Evolutionary conservation across 441 rosid species (phyloP).

Genomic region (Pelargonium australe): DNA sequence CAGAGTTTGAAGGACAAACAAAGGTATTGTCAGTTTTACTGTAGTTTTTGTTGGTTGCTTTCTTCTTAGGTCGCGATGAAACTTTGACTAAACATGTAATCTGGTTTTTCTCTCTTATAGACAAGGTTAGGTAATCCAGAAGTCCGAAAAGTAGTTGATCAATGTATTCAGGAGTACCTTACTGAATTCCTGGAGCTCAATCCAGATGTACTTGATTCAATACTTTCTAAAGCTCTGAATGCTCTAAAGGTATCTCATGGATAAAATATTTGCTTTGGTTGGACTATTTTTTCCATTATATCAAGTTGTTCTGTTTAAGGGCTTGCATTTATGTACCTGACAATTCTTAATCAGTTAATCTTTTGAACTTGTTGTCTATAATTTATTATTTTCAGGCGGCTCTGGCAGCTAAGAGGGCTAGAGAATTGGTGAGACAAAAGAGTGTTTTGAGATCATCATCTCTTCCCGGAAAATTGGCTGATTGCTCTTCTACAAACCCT

Average conservation of each 20-base stretch:
- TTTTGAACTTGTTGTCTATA: slow-evolving; percentile 2
- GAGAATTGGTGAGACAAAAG: slow-evolving; percentile 85
- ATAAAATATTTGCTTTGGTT: slow-evolving; percentile 7
- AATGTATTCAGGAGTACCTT: slow-evolving; percentile 89
- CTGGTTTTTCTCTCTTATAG: slow-evolving; percentile 28
- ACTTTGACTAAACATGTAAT: slow-evolving; percentile 1
- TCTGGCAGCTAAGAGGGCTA: slow-evolving; percentile 90
- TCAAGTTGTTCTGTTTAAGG: slow-evolving; percentile 5
- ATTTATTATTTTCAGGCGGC: slow-evolving; percentile 56
- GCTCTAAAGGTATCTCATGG: slow-evolving; percentile 70
- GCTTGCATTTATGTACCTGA: slow-evolving; percentile 1
- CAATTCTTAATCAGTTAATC: background rate
- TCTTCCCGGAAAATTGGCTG: slow-evolving; percentile 93
- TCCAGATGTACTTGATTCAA: slow-evolving; percentile 86
- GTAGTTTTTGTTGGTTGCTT: background rate
- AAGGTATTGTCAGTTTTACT: slow-evolving; percentile 53
- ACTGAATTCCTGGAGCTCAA: slow-evolving; percentile 93
- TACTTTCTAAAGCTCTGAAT: slow-evolving; percentile 83
- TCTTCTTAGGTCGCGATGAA: background rate
- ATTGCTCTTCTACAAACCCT: slow-evolving; percentile 80
- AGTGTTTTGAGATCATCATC: slow-evolving; percentile 80
- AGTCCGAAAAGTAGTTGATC: slow-evolving; percentile 89
- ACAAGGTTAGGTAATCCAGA: slow-evolving; percentile 99
- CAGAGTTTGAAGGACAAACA: slow-evolving; percentile 99
- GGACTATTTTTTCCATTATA: background rate